These are phyloP conservation scores for Ottelia alismoides DNA, from an alignment of 106 monocot species.

Conservation along the genomic window DNA sequence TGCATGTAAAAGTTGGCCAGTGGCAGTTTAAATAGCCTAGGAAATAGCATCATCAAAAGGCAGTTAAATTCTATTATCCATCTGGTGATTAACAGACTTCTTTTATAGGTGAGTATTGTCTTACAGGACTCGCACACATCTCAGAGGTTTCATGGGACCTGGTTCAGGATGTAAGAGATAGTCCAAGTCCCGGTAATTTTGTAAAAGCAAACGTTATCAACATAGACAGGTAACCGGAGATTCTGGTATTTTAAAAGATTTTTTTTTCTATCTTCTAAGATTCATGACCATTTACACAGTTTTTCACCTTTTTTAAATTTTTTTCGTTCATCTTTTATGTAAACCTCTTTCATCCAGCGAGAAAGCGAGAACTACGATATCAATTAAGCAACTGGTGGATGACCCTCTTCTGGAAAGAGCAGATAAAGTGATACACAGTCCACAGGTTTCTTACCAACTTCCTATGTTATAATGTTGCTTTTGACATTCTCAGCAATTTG, in stretches of 20 bases:
- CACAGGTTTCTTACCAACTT: conserved; percentile 28
- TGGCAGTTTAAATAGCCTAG: too few relatives aligned
- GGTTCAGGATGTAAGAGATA: conserved; percentile 85
- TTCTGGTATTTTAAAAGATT: too few relatives aligned
- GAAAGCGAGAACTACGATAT: conserved; percentile 63
- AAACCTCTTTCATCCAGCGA: conserved; percentile 30
- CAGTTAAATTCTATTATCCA: too few relatives aligned
- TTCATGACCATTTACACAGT: too few relatives aligned
- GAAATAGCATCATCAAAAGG: too few relatives aligned
- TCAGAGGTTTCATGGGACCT: conserved; percentile 97
- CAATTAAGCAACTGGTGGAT: conserved; percentile 85
- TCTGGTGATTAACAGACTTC: too few relatives aligned
- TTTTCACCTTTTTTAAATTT: too few relatives aligned
- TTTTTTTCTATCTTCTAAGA: too few relatives aligned
- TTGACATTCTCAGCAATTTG: background rate
- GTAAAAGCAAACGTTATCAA: conserved; percentile 76
- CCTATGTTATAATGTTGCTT: background rate
- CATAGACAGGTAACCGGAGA: conserved; percentile 79
- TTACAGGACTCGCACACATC: conserved; percentile 88
- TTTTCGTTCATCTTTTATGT: background rate
- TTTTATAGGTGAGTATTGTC: conserved; percentile 48
- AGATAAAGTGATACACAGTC: conserved; percentile 96
- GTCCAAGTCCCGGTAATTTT: conserved; percentile 51
- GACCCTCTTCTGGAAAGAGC: conserved; percentile 81
- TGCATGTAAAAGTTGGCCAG: too few relatives aligned